Conservation (phyloP, 2,329 filamentous ascomycete genomes). For the Penicillium sp. region DNA sequence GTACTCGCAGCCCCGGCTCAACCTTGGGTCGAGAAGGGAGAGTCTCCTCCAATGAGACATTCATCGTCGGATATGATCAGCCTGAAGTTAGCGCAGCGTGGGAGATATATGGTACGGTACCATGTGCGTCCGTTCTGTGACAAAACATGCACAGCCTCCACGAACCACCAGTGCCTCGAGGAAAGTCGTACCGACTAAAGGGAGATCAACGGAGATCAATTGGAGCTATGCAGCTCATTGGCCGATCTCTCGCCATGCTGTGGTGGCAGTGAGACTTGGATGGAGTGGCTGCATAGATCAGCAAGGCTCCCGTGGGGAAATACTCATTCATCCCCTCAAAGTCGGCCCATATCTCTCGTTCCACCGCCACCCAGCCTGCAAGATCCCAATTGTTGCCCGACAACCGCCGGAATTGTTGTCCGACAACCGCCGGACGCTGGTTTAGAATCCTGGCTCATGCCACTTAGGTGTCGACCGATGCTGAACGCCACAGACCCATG, state of each 20-base stretch:
- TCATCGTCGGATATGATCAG: constrained; percentile 1
- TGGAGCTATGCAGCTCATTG: neutral
- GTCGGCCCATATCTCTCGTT: neutral
- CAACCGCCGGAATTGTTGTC: neutral
- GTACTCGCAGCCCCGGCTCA: neutral
- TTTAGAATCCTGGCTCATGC: neutral
- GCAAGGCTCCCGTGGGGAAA: neutral
- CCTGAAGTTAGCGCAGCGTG: neutral
- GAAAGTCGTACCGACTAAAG: neutral
- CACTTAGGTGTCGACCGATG: neutral
- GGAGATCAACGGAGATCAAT: constrained; percentile 2
- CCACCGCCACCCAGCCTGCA: neutral
- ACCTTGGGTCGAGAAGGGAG: neutral
- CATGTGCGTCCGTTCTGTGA: neutral
- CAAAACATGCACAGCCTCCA: neutral
- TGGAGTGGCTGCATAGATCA: constrained; percentile 1
- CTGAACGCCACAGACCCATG: constrained; percentile 16
- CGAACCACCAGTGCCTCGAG: neutral
- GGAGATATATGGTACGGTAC: neutral
- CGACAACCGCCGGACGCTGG: too few relatives aligned
- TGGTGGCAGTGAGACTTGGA: constrained; percentile 1
- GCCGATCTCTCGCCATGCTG: constrained; percentile 3
- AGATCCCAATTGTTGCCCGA: neutral
- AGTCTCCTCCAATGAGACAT: neutral
- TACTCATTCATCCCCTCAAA: neutral